phyloP scores from a whole-genome alignment of 192 early-diverging fungal species.

The Ambispora gerdemannii region DNA sequence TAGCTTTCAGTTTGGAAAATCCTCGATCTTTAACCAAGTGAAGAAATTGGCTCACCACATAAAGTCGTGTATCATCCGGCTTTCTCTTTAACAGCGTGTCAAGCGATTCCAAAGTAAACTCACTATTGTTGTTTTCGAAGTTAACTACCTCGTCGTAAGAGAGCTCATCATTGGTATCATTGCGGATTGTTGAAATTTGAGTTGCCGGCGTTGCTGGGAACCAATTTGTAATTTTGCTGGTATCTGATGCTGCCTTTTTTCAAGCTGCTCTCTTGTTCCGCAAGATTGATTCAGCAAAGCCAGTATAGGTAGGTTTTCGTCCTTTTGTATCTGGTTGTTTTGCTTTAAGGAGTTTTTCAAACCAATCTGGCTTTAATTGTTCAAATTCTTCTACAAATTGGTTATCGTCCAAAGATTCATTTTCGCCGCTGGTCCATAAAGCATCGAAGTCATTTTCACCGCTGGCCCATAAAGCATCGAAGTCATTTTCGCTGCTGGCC shows the following conservation, averaged over 20 bases:
- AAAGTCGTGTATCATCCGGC: not conserved
- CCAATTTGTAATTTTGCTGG: conserved; percentile 3
- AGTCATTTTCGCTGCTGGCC: not conserved
- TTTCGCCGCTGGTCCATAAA: not conserved
- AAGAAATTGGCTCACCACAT: not conserved
- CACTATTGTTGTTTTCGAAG: not conserved
- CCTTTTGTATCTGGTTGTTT: not conserved
- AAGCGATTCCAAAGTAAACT: conserved; percentile 6
- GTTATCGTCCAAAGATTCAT: not conserved
- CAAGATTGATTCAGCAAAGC: not conserved
- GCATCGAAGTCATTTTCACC: not conserved
- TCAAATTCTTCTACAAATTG: not conserved
- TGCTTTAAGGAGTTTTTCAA: conserved; percentile 5
- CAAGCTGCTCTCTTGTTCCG: conserved; percentile 7
- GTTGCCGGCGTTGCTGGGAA: too few relatives aligned
- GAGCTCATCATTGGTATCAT: not conserved
- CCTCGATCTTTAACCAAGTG: not conserved
- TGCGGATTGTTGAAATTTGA: too few relatives aligned
- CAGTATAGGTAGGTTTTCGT: not conserved
- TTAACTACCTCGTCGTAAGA: not conserved
- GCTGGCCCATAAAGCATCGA: too few relatives aligned
- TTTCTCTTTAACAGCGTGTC: conserved; percentile 2
- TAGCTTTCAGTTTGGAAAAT: not conserved
- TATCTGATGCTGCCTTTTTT: not conserved
- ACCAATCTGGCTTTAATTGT: not conserved